Conservation (phyloP, 2,329 filamentous ascomycete species). For the Penicillium fuscoglaucum region DNA sequence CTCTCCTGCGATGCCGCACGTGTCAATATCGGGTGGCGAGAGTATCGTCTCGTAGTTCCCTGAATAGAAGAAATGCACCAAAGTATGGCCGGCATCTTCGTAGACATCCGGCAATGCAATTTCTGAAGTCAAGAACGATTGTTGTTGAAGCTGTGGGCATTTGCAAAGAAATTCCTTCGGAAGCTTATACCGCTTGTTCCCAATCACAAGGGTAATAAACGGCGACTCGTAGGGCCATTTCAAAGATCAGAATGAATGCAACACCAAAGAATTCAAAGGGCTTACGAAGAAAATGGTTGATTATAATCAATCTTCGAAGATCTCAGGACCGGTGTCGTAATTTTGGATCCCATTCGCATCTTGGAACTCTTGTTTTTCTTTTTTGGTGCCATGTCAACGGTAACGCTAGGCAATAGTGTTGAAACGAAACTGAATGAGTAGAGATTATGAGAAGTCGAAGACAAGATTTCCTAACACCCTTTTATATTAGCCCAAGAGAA, state of each 20-base stretch:
- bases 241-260: neutral
- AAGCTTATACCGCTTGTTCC: constrained; percentile 1
- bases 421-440: no score
- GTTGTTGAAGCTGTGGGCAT: neutral
- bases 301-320: no score
- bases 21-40: neutral
- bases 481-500: no score
- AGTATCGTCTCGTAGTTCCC: constrained; percentile 18
- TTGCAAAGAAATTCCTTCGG: neutral
- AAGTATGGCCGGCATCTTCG: constrained; percentile 18
- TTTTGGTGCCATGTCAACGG: no score
- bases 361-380: no score
- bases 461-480: no score
- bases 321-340: no score
- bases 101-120: constrained; percentile 25
- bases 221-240: neutral
- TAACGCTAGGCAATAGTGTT: no score
- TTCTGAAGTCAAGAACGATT: neutral
- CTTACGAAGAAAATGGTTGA: no score
- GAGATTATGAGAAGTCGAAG: no score
- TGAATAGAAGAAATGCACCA: constrained; percentile 22
- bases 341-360: no score
- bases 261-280: no score
- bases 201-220: neutral
- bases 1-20: constrained; percentile 6